Percentiles rank a stretch among this genome's conserved stretches.
phyloP scores from a whole-genome alignment of 2,329 filamentous ascomycete genomes.

The Penicillium sp. region DNA sequence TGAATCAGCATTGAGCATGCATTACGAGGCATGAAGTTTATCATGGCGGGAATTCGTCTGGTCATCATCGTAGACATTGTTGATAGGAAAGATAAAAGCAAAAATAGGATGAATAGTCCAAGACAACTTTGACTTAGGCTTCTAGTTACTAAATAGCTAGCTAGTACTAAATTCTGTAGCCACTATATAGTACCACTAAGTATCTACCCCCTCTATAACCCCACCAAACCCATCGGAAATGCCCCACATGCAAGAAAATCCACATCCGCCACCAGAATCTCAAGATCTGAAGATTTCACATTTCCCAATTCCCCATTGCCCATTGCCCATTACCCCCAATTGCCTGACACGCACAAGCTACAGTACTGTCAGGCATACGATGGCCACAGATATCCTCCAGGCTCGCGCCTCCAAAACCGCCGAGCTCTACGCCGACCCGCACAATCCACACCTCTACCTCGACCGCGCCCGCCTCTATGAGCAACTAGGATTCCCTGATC shows the following conservation, averaged over 20 bases:
- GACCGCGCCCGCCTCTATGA: constrained; percentile 72
- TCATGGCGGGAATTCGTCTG: neutral
- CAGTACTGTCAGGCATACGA: constrained; percentile 26
- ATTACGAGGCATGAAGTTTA: constrained; percentile 6
- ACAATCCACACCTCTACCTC: constrained; percentile 50
- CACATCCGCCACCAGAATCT: constrained; percentile 4
- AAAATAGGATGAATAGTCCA: neutral
- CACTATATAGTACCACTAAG: neutral
- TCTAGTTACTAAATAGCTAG: neutral
- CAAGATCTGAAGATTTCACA: neutral
- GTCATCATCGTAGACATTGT: neutral
- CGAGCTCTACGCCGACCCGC: constrained; percentile 46
- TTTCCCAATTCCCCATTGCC: neutral
- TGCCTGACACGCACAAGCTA: neutral
- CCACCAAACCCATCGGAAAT: constrained; percentile 12
- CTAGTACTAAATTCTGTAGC: neutral
- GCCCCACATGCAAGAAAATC: constrained; percentile 24
- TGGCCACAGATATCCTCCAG: constrained; percentile 31
- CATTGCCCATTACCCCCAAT: too few species aligned
- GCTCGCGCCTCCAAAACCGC: constrained; percentile 64
- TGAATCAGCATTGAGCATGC: constrained; percentile 15
- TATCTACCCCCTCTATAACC: neutral
- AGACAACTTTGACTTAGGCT: too few species aligned
- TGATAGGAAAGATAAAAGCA: neutral
- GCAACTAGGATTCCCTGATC: constrained; percentile 82